These are phyloP conservation scores for Lactarius hengduanensis DNA, from an alignment of 768 basidiomycete genomes.

Conservation along the genomic window DNA sequence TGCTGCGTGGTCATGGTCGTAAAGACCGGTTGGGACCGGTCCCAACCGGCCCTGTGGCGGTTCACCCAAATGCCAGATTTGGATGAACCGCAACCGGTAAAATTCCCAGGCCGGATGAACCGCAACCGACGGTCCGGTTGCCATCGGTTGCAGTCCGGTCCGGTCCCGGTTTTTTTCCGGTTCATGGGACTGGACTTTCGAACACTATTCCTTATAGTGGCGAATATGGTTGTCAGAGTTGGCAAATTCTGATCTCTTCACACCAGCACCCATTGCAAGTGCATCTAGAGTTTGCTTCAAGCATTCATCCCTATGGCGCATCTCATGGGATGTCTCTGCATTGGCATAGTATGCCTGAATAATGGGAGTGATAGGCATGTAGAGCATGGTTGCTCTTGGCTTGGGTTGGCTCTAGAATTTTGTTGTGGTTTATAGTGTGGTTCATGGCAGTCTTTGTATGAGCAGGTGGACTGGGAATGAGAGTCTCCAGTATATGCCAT, in stretches of 20 bases:
- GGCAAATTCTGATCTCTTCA: neutral
- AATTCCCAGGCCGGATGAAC: too few relatives aligned
- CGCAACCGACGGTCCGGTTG: too few relatives aligned
- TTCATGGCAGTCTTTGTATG: neutral
- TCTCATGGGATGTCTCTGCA: neutral
- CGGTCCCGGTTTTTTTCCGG: too few relatives aligned
- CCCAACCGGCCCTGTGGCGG: too few relatives aligned
- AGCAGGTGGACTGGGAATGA: neutral
- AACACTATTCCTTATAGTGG: too few relatives aligned
- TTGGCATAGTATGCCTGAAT: constrained; percentile 10
- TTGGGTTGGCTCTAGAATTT: neutral
- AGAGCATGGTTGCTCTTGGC: constrained; percentile 1
- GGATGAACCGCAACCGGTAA: too few relatives aligned
- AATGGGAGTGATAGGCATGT: neutral
- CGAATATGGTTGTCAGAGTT: neutral
- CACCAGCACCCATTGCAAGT: neutral
- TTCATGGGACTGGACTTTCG: too few relatives aligned
- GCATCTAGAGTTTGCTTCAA: neutral
- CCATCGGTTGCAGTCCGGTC: too few relatives aligned
- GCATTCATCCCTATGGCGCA: neutral
- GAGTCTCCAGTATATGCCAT: constrained; percentile 3
- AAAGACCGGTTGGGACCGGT: too few relatives aligned
- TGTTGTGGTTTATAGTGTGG: neutral
- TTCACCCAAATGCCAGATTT: too few relatives aligned
- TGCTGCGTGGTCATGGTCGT: too few relatives aligned